phyloP scores from a whole-genome alignment of 495 filamentous ascomycete species.

The Trichodelitschia bisporula region DNA sequence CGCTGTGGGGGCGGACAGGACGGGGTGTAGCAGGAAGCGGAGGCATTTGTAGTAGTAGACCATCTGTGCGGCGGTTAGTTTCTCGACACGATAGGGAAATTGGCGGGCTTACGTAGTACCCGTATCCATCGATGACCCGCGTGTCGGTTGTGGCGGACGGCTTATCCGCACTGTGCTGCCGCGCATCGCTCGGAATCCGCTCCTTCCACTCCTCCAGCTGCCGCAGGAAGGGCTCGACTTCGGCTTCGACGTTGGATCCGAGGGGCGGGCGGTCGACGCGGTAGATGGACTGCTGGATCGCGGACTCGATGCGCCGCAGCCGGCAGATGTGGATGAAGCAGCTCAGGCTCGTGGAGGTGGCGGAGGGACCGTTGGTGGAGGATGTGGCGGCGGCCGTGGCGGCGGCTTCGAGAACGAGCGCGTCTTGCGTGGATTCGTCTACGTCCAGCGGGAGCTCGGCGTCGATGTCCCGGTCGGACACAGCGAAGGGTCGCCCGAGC shows the following conservation, averaged over 20 bases:
- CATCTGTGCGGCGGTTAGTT: not conserved
- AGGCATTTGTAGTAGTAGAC: conserved; percentile 5
- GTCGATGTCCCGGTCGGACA: conserved; percentile 3
- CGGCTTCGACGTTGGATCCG: conserved; percentile 1
- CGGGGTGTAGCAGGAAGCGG: conserved; percentile 2
- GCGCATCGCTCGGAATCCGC: not conserved
- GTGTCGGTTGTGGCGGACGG: not conserved
- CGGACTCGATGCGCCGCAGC: conserved; percentile 26
- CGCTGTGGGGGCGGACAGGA: not conserved
- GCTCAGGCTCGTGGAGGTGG: conserved; percentile 4
- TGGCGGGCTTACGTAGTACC: too few species aligned
- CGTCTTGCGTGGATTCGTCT: conserved; percentile 23
- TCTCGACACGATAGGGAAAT: not conserved
- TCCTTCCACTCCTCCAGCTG: conserved; percentile 2
- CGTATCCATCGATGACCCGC: conserved; percentile 2
- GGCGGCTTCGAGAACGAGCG: conserved; percentile 15
- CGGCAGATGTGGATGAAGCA: conserved; percentile 21
- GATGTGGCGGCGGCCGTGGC: conserved; percentile 12
- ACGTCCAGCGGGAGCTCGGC: conserved; percentile 20
- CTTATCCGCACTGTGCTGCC: not conserved
- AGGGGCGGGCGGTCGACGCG: conserved; percentile 21
- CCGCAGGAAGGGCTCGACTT: conserved; percentile 1
- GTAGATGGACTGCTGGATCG: conserved; percentile 29
- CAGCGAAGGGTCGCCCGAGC: conserved; percentile 2
- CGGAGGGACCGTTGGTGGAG: conserved; percentile 19